Base-by-base conservation (phyloP, 1,284 basidiomycete species). In the Boletus subluridellus region DNA sequence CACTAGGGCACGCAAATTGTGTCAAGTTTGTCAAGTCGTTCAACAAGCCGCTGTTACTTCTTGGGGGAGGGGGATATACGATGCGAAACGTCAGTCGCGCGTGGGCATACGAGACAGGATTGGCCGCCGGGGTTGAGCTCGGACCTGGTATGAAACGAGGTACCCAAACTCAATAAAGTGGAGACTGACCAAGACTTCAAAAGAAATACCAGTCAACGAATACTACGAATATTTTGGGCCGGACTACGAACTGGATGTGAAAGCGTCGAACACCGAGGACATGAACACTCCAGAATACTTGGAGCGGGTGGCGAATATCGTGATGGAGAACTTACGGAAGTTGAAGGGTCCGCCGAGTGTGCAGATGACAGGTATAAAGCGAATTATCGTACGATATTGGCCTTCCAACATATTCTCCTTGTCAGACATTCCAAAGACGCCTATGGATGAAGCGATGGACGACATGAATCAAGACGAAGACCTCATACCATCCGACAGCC, bases 141-240 rank as follows among this genome's bases (percentile, higher is more conserved):
- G 90, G 88, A 49, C 81, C 87, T 64, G 86, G 94, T 94, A 76
- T 64, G 79, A 67, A 55, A 52, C n/a, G 3, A 38, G 34, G 9
- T 17, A 34, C 3, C 28, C 2, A 24, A 32, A 52, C 17, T 49
- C 26, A 5, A 32, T 39, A 5, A n/a, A 47, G 11, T 24, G 62
- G 35, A 35, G 35, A 49, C 58, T 62, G 45, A 64, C 65, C 44
- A n/a, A 53, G 15, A 15, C 26, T 7, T 52, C n/a, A 32, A 44
- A 57, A 94, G 94, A 92, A 67, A 95, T 98, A 55, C 95, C 95
- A 0, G 90, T 95, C 63, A 98, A 98, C 69, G 95, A 98, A 75
- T 98, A 99, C 76, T 98, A 97, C 74, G 96, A 99, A 73, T 99
- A 99, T 76, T 99, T 98, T 74, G 97, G 97, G 0, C 97, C 97